Evolutionary conservation across 2,329 filamentous ascomycete genomes (phyloP).

Genomic region (Stagonosporopsis chrysanthemi): DNA sequence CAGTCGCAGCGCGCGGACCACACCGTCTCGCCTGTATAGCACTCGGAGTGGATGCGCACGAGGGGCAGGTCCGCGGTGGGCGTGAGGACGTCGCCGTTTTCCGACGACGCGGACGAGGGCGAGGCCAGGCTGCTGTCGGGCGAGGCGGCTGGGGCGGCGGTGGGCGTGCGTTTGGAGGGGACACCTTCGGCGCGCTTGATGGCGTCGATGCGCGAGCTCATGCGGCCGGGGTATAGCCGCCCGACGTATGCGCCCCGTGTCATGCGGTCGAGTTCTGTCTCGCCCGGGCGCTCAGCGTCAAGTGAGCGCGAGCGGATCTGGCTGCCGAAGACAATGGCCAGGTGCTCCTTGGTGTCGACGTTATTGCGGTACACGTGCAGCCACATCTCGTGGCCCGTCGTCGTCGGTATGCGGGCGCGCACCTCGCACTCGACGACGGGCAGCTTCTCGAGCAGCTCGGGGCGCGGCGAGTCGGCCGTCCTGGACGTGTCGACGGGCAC

Average conservation of each 20-base stretch:
- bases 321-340: constrained; percentile 95
- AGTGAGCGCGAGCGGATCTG: constrained; percentile 77
- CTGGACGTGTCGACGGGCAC: constrained; percentile 53
- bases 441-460: constrained; percentile 75
- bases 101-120: constrained; percentile 36
- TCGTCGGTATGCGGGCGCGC: constrained; percentile 92
- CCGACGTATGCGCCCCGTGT: constrained; percentile 93
- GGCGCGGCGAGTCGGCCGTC: constrained; percentile 59
- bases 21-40: constrained; percentile 97
- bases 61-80: constrained; percentile 65
- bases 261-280: constrained; percentile 90
- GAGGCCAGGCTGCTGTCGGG: constrained; percentile 22
- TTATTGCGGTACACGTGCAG: constrained; percentile 93
- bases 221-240: constrained; percentile 83
- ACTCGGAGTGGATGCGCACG: constrained; percentile 96
- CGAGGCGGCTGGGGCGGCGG: constrained; percentile 10
- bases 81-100: constrained; percentile 37
- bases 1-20: constrained; percentile 99
- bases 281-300: constrained; percentile 74
- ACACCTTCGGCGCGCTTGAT: constrained; percentile 50
- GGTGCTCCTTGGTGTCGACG: constrained; percentile 91
- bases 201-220: constrained; percentile 72
- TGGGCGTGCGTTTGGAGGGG: constrained; percentile 28
- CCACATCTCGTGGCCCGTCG: constrained; percentile 93
- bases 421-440: constrained; percentile 93